phyloP scores from a whole-genome alignment of 2,329 filamentous ascomycete species.

The Calonectria fujianensis region DNA sequence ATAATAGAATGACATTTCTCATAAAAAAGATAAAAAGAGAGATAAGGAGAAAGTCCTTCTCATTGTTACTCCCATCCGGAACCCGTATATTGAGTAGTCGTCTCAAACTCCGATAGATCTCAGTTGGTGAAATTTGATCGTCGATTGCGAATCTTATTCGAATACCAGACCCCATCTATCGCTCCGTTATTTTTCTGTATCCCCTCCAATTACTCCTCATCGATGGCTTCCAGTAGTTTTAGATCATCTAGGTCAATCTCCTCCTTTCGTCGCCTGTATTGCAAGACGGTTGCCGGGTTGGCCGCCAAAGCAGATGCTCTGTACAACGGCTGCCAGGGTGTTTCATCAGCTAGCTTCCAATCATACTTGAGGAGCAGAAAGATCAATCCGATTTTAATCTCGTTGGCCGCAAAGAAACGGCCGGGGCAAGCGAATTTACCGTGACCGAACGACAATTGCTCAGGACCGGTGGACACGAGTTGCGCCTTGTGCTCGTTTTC shows the following conservation, averaged over 20 bases:
- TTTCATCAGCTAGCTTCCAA: background rate
- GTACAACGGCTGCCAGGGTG: background rate
- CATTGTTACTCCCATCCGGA: no score
- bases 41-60: no score
- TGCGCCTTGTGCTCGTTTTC: slow-evolving; percentile 7
- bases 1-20: no score
- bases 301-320: background rate
- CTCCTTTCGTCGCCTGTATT: background rate
- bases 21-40: no score
- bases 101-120: no score
- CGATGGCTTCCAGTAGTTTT: background rate
- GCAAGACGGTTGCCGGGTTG: background rate
- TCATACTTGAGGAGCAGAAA: slow-evolving; percentile 8
- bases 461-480: background rate
- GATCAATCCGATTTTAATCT: background rate
- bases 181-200: no score
- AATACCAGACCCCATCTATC: no score
- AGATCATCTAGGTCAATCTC: background rate
- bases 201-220: no score
- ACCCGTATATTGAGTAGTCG: no score
- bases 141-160: no score
- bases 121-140: no score
- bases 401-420: background rate
- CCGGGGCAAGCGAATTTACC: slow-evolving; percentile 1
- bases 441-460: background rate